Conservation (phyloP, 176 grass and related monocot genomes). For the Saccharum officinarum region DNA sequence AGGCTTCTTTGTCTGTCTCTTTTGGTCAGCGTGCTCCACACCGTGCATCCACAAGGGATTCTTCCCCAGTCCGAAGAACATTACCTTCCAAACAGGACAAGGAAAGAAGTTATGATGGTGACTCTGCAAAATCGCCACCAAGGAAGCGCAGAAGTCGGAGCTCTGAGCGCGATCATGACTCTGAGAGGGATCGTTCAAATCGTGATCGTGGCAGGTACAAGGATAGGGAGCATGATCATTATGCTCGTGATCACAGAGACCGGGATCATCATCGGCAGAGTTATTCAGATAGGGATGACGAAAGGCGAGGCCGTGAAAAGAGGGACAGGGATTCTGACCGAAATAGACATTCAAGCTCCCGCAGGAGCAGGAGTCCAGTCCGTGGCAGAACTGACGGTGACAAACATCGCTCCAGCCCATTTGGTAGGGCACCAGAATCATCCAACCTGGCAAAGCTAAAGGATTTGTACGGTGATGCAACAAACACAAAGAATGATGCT, state of each 20-base stretch:
- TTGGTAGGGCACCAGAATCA: slow-evolving; percentile 56
- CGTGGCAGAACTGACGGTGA: slow-evolving; percentile 40
- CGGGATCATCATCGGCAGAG: slow-evolving; percentile 35
- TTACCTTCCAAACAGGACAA: slow-evolving; percentile 46
- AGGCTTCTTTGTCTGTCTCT: slow-evolving; percentile 93
- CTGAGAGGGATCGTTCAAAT: slow-evolving; percentile 38
- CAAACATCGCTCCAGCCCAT: slow-evolving; percentile 55
- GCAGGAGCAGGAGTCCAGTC: slow-evolving; percentile 47
- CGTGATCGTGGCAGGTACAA: slow-evolving; percentile 44
- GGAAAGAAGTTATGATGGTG: slow-evolving; percentile 47
- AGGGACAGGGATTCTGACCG: slow-evolving; percentile 54
- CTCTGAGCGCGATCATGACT: slow-evolving; percentile 38
- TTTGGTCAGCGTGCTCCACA: slow-evolving; percentile 97
- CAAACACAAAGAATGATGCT: slow-evolving; percentile 45
- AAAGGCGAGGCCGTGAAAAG: slow-evolving; percentile 47
- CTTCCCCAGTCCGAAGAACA: slow-evolving; percentile 80
- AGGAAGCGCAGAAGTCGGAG: slow-evolving; percentile 40
- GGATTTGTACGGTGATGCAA: slow-evolving; percentile 84
- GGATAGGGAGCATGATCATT: slow-evolving; percentile 45
- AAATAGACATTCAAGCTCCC: slow-evolving; percentile 36
- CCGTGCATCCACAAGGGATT: slow-evolving; percentile 91
- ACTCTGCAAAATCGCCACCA: slow-evolving; percentile 45
- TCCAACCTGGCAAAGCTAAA: slow-evolving; percentile 86
- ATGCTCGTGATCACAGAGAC: slow-evolving; percentile 36
- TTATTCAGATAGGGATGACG: slow-evolving; percentile 45